Evolutionary conservation across 345 rosid genomes (phyloP).

Genomic region (Geranium brycei): DNA sequence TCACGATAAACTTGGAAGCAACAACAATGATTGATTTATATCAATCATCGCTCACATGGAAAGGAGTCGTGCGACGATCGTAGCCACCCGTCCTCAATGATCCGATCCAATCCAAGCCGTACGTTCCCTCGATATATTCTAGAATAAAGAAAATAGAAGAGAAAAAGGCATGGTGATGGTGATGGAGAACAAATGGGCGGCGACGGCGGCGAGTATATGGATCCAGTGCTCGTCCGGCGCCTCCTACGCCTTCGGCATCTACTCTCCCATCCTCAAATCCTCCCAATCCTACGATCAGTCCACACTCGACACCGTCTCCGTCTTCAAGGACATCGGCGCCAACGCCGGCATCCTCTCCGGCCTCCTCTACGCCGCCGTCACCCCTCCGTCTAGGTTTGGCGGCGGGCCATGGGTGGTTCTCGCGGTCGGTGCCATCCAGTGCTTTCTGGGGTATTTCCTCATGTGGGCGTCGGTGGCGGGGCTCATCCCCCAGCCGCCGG

Average conservation of each 20-base stretch:
- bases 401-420: slow-evolving; percentile 73
- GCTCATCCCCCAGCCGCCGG: slow-evolving; percentile 45
- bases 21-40: no score
- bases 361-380: slow-evolving; percentile 46
- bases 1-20: no score
- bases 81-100: no score
- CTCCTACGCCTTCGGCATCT: slow-evolving; percentile 70
- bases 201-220: slow-evolving; percentile 79
- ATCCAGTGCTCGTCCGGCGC: slow-evolving; percentile 62
- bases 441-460: slow-evolving; percentile 60
- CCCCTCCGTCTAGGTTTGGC: slow-evolving; percentile 10
- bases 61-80: no score
- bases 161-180: not conserved
- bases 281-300: slow-evolving; percentile 69
- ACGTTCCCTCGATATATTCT: no score
- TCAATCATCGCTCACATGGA: no score
- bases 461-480: slow-evolving; percentile 84
- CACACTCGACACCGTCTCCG: slow-evolving; percentile 92
- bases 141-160: no score
- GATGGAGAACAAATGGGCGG: slow-evolving; percentile 42
- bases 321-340: slow-evolving; percentile 91
- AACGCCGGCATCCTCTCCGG: slow-evolving; percentile 77
- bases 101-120: no score
- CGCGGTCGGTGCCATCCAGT: slow-evolving; percentile 48
- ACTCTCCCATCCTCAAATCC: slow-evolving; percentile 64